Evolutionary conservation across 768 basidiomycete species (phyloP), one percentile per base, ranked within the genome.

Genomic region (Galerina sulciceps): DNA sequence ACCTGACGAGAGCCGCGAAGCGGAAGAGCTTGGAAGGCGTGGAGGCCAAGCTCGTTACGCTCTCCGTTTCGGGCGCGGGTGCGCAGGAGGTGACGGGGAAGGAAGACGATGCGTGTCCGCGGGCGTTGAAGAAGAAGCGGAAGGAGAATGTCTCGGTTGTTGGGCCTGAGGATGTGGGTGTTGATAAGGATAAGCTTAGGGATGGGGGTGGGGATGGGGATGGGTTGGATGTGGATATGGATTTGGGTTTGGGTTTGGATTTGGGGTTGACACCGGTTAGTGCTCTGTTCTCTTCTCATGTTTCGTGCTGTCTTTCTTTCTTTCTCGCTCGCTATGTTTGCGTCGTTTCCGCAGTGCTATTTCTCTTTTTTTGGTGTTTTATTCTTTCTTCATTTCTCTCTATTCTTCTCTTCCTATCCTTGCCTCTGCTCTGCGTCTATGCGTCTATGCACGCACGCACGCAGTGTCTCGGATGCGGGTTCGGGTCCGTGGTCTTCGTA

Each of bases 91-190:
- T 41, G 37, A 38, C 14, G 38, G 8, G 48, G 36, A 40, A 52
- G 5, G 49, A 51, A 4, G 34, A 37, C 0, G 49, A 35, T 9
- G n/a, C 34, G 22, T 35, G 49, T 51, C 34, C 49, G 49, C 11
- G 49, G 10, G 34, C 34, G 18, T 17, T 51, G 53, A 55, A 46
- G 53, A 55, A 22, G 53, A 44, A 47, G 15, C 18, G 43, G n/a
- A 45, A 45, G 20, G 13, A 9, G 18, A 46, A 53, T 8, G 10
- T n/a, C n/a, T n/a, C 46, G 22, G 1, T 26, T 41, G 40, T 40
- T 44, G 13, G 10, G 42, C 9, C 42, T 40, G 1, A 42, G 41
- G 10, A n/a, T n/a, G n/a, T n/a, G n/a, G n/a, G n/a, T n/a, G n/a
- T n/a, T n/a, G n/a, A n/a, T 23, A 22, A 44, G 50, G 18, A 22